Conservation (phyloP, 2,329 filamentous ascomycete species). For the Colletotrichum sp. region DNA sequence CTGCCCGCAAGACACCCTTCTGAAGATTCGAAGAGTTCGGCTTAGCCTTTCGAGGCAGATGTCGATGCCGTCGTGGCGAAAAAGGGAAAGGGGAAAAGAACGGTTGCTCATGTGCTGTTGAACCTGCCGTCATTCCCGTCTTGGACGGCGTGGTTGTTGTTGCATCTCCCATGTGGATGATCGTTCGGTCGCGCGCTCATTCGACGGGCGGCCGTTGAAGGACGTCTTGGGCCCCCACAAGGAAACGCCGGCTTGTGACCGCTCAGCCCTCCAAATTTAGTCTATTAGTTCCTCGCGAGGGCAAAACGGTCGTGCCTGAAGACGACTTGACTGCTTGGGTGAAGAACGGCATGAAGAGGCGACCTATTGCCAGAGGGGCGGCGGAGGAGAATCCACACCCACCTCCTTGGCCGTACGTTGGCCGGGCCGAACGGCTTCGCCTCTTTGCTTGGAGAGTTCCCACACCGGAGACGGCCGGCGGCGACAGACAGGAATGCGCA, state of each 20-base stretch:
- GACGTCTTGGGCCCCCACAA: not conserved
- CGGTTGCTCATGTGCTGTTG: not conserved
- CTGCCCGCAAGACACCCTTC: not conserved
- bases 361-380: not conserved
- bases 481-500: not conserved
- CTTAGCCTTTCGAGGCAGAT: not conserved
- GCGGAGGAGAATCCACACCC: not conserved
- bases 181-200: not conserved
- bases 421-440: constrained; percentile 8
- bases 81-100: not conserved
- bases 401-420: not conserved
- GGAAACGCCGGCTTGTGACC: not conserved
- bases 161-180: not conserved
- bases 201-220: not conserved
- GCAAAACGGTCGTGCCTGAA: not conserved
- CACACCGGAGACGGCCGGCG: not conserved
- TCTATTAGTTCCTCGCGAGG: not conserved
- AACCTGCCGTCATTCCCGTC: not conserved
- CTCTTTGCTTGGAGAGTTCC: not conserved
- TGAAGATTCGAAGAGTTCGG: not conserved
- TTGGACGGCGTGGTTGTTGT: not conserved
- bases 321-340: not conserved
- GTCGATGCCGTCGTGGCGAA: not conserved
- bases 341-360: not conserved
- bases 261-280: not conserved